phyloP scores from a whole-genome alignment of 306 rosid species.

The Alnus rubra region DNA sequence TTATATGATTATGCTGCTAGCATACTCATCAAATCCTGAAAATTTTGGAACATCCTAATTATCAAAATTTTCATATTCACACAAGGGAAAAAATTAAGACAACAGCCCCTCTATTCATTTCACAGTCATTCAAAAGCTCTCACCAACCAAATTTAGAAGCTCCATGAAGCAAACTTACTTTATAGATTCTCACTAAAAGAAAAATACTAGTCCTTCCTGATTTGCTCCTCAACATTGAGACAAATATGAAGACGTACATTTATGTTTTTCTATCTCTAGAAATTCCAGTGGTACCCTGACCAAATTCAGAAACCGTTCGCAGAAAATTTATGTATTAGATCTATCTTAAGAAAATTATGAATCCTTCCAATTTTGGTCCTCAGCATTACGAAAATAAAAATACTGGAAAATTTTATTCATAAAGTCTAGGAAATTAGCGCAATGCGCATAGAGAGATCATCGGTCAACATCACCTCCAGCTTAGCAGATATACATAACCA shows the following conservation, averaged over 20 bases:
- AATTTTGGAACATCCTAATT: neutral
- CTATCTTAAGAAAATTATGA: neutral
- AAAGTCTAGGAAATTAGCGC: neutral
- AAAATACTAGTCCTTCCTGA: neutral
- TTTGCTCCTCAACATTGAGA: too few species aligned
- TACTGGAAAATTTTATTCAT: neutral
- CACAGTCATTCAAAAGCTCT: neutral
- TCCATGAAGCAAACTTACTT: neutral
- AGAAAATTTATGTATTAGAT: too few species aligned
- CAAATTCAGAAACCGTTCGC: neutral
- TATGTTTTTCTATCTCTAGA: too few species aligned
- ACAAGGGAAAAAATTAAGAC: neutral
- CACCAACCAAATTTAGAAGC: neutral
- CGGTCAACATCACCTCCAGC: neutral
- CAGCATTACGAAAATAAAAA: neutral
- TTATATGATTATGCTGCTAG: neutral
- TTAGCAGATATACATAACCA: neutral
- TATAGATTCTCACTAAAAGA: neutral
- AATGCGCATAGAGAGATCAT: neutral
- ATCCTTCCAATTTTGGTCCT: neutral
- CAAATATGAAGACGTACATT: too few species aligned
- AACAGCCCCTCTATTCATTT: neutral
- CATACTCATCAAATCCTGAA: neutral
- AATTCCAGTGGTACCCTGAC: too few species aligned
- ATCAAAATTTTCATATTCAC: neutral